phyloP scores from a whole-genome alignment of 208 protist species.

The Leishmania arabica region DNA sequence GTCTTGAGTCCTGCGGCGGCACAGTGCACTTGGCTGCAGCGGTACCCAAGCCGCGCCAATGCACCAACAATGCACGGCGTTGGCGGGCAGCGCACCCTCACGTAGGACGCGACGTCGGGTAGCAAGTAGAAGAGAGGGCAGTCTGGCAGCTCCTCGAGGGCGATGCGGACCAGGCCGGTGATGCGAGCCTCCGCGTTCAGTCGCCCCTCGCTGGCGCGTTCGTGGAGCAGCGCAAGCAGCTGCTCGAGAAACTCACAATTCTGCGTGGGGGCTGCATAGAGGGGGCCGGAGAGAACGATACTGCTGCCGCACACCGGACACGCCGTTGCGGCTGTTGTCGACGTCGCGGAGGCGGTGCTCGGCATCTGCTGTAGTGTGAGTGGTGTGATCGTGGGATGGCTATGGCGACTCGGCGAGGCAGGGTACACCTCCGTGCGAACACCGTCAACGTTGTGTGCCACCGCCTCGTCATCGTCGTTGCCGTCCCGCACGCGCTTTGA shows the following conservation, averaged over 20 bases:
- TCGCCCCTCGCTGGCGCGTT: constrained; percentile 54
- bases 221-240: constrained; percentile 69
- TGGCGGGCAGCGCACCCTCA: constrained; percentile 77
- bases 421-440: constrained; percentile 48
- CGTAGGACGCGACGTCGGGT: constrained; percentile 71
- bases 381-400: constrained; percentile 49
- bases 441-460: not conserved
- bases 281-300: constrained; percentile 90
- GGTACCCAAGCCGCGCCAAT: constrained; percentile 82
- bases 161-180: constrained; percentile 75
- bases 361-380: constrained; percentile 37
- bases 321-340: not conserved
- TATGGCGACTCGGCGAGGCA: constrained; percentile 36
- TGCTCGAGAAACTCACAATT: constrained; percentile 71
- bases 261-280: constrained; percentile 94
- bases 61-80: constrained; percentile 77
- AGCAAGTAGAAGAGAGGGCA: constrained; percentile 88
- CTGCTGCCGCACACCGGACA: constrained; percentile 86
- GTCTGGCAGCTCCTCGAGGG: constrained; percentile 89
- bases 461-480: not conserved
- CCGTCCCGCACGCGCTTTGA: constrained; percentile 8
- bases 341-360: not conserved
- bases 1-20: constrained; percentile 90
- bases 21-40: constrained; percentile 93
- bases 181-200: constrained; percentile 77